A percentile compares a stretch with the other conserved stretches of the same genome.
Evolutionary conservation across 495 filamentous ascomycete genomes (phyloP).

Genomic region (Aspergillus baeticus): DNA sequence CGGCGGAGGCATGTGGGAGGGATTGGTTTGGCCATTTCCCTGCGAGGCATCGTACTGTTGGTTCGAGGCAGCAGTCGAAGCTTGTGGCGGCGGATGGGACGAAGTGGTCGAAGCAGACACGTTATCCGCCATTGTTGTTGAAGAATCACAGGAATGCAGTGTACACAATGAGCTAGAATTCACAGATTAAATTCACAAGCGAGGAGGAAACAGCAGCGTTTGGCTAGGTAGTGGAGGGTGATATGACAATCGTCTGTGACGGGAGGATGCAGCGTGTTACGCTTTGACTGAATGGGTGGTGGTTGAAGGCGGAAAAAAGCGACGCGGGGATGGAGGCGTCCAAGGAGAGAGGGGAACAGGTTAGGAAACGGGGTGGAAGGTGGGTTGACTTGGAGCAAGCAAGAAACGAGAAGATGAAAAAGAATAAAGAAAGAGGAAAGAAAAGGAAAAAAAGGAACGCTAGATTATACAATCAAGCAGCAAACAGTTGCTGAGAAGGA

Average conservation of each 20-base stretch:
- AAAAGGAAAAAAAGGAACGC: conserved; percentile 7
- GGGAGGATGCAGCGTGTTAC: conserved; percentile 29
- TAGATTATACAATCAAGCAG: conserved; percentile 20
- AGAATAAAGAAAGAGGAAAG: not conserved
- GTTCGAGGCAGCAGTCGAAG: conserved; percentile 65
- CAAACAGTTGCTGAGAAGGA: conserved; percentile 18
- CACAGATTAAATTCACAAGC: conserved; percentile 20
- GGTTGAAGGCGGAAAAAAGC: conserved; percentile 24
- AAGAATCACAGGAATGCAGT: conserved; percentile 18
- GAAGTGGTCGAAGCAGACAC: conserved; percentile 51
- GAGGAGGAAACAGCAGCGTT: conserved; percentile 17
- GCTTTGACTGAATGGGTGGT: conserved; percentile 23
- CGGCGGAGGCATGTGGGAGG: conserved; percentile 88
- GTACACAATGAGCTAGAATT: conserved; percentile 19
- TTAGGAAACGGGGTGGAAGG: conserved; percentile 4
- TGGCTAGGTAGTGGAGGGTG: conserved; percentile 14
- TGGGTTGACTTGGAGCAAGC: conserved; percentile 15
- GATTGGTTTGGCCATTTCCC: conserved; percentile 58
- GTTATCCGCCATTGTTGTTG: conserved; percentile 66
- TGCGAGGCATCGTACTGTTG: conserved; percentile 68
- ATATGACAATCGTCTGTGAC: conserved; percentile 24
- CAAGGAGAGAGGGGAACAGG: conserved; percentile 6
- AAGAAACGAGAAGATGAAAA: conserved; percentile 3
- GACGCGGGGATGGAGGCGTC: conserved; percentile 22
- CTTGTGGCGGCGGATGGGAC: conserved; percentile 62